A percentile compares a stretch with the other conserved stretches of the same genome.
Evolutionary conservation across 78 protist genomes (phyloP).

Genomic region (Guillardia theta): DNA sequence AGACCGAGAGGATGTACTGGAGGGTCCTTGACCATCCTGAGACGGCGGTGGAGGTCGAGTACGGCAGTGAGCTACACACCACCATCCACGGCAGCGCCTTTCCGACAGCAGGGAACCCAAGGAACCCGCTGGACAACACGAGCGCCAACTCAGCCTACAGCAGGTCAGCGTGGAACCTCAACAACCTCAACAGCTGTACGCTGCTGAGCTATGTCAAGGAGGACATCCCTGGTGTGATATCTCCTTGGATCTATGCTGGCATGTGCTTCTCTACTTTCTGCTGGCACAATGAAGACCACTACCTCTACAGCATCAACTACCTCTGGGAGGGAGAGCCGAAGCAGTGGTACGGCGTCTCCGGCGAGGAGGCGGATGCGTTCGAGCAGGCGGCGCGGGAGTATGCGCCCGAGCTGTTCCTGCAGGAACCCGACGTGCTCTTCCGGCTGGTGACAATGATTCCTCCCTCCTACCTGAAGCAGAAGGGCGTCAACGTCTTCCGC

Average conservation of each 20-base stretch:
- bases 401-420: slow-evolving; percentile 41
- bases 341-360: slow-evolving; percentile 43
- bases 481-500: background rate
- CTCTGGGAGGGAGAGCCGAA: slow-evolving; percentile 44
- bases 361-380: background rate
- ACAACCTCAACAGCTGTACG: slow-evolving; percentile 9
- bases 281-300: slow-evolving; percentile 56
- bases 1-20: slow-evolving; percentile 19
- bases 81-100: slow-evolving; percentile 9
- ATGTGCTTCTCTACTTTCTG: slow-evolving; percentile 71
- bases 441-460: slow-evolving; percentile 32
- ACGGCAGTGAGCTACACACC: slow-evolving; percentile 41
- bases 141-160: background rate
- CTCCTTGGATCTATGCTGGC: slow-evolving; percentile 85
- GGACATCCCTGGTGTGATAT: slow-evolving; percentile 49
- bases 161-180: slow-evolving; percentile 39
- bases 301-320: slow-evolving; percentile 48
- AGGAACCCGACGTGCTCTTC: slow-evolving; percentile 39
- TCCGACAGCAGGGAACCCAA: background rate
- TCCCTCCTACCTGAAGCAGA: background rate
- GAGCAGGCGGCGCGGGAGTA: slow-evolving; percentile 43
- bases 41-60: slow-evolving; percentile 7
- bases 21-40: background rate
- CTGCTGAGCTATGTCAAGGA: background rate
- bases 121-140: background rate